phyloP scores from a whole-genome alignment of 1,284 basidiomycete genomes.

The Ustilago nuda region DNA sequence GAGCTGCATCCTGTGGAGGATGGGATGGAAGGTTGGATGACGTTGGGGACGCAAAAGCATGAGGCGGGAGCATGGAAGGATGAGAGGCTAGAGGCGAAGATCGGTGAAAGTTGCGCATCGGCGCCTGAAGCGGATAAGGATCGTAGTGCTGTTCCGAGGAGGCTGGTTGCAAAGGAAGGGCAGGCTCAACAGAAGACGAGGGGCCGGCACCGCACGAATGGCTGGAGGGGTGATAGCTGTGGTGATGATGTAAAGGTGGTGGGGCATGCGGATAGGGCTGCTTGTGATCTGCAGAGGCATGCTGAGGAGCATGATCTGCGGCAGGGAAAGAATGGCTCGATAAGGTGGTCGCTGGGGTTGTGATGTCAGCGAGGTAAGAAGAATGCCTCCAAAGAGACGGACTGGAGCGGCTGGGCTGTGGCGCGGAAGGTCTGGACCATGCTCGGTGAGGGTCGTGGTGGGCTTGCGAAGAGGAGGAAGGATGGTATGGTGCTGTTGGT shows the following conservation, averaged over 20 bases:
- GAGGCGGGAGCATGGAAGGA: slow-evolving; percentile 21
- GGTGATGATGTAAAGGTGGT: slow-evolving; percentile 11
- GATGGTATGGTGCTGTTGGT: background rate
- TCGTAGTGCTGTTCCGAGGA: slow-evolving; percentile 10
- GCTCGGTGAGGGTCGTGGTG: slow-evolving; percentile 3
- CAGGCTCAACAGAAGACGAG: background rate
- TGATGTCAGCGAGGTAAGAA: slow-evolving; percentile 1
- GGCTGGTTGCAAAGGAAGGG: slow-evolving; percentile 10
- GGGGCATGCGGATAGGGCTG: slow-evolving; percentile 25
- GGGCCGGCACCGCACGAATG: slow-evolving; percentile 15
- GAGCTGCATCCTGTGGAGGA: background rate
- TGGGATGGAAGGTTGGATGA: background rate
- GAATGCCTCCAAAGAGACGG: slow-evolving; percentile 9
- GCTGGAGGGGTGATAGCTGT: slow-evolving; percentile 11
- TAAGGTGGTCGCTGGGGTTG: background rate
- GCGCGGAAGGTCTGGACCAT: slow-evolving; percentile 14
- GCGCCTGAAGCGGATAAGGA: slow-evolving; percentile 28
- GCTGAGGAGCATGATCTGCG: slow-evolving; percentile 1
- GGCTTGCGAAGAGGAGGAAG: background rate
- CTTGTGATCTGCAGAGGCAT: slow-evolving; percentile 8
- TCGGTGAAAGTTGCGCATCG: slow-evolving; percentile 25
- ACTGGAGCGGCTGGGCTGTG: slow-evolving; percentile 6
- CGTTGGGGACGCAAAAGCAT: background rate
- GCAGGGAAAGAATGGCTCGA: background rate
- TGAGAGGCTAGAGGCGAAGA: slow-evolving; percentile 24